Base-by-base conservation (phyloP, 2,329 filamentous ascomycete genomes). In the Lachnellula subtilissima region DNA sequence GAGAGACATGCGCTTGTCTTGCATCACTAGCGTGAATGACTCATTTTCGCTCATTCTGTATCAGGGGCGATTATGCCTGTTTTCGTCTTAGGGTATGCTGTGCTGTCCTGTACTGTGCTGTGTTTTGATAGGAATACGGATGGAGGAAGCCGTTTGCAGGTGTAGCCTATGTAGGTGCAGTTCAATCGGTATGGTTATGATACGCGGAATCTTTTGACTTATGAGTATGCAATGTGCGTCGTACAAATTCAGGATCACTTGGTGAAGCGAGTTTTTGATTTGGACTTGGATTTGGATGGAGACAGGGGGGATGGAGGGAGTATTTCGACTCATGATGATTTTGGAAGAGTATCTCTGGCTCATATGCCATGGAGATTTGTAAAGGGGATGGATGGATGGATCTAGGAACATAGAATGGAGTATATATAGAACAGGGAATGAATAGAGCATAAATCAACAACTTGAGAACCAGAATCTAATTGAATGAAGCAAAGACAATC, bases 1-100 rank as follows among this genome's bases (percentile, higher is more conserved):
- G 22, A 22, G 22, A 22, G 22, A 22, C 22, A 17, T 49, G 35
- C 11, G 35, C 15, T n/a, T 17, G n/a, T 15, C 7, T 37, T 19
- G 43, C 28, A 25, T 17, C 23, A 17, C 19, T 40, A 17, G 12
- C 25, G 17, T 17, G 23, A 28, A 49, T 35, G 36, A 25, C 25
- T 32, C 22, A 46, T 52, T 50, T 58, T 50, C 52, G 55, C 56
- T 58, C 56, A 58, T 53, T 14, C 19, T 58, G 56, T 46, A 40
- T 37, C 17, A n/a, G 37, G 28, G 14, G 25, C 46, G 22, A 42
- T 42, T 46, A 19, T 23, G 19, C 50, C 25, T 45, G 15, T 22
- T 17, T 35, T 37, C 2, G 32, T 40, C 8, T 9, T 32, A 9
- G 28, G 22, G 22, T 22, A 22, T 22, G 22, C 22, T 22, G 22